A percentile compares a stretch with the other conserved stretches of the same genome.
Conservation (phyloP, 139 green algal species). For the Volvox reticuliferus region DNA sequence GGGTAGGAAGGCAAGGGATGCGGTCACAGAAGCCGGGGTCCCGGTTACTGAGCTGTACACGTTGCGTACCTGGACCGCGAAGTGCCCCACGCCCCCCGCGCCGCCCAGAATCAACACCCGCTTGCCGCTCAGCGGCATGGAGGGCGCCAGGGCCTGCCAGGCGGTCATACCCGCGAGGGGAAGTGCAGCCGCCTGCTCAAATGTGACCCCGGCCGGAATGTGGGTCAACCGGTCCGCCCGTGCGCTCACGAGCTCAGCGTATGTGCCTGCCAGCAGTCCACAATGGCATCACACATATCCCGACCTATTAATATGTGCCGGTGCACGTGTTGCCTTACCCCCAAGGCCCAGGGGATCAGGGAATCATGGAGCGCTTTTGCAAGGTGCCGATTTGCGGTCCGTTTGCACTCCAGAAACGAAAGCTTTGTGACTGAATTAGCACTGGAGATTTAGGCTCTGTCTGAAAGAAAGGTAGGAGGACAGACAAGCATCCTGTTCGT, state of each 20-base stretch:
- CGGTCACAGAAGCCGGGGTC: not conserved
- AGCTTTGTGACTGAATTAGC: no score
- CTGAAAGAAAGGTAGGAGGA: no score
- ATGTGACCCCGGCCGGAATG: slow-evolving; percentile 39
- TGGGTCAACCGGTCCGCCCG: slow-evolving; percentile 31
- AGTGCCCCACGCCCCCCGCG: slow-evolving; percentile 60
- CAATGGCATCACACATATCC: no score
- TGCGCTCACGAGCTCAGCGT: slow-evolving; percentile 51
- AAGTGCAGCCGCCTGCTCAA: slow-evolving; percentile 54
- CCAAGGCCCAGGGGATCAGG: no score
- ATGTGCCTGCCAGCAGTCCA: slow-evolving; percentile 38
- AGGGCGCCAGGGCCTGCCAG: slow-evolving; percentile 58
- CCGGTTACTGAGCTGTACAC: no score
- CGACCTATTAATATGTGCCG: no score
- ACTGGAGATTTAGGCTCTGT: no score
- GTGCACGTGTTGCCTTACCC: no score
- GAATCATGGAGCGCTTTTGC: no score
- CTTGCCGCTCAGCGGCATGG: slow-evolving; percentile 59
- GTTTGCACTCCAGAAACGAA: no score
- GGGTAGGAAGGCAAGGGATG: not conserved
- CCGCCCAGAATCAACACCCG: slow-evolving; percentile 63
- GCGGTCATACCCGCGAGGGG: slow-evolving; percentile 61
- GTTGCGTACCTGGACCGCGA: slow-evolving; percentile 53
- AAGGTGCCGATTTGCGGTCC: no score
- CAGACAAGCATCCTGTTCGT: no score